Evolutionary conservation across 2,329 filamentous ascomycete genomes (phyloP).

Genomic region (Alternaria viburni): DNA sequence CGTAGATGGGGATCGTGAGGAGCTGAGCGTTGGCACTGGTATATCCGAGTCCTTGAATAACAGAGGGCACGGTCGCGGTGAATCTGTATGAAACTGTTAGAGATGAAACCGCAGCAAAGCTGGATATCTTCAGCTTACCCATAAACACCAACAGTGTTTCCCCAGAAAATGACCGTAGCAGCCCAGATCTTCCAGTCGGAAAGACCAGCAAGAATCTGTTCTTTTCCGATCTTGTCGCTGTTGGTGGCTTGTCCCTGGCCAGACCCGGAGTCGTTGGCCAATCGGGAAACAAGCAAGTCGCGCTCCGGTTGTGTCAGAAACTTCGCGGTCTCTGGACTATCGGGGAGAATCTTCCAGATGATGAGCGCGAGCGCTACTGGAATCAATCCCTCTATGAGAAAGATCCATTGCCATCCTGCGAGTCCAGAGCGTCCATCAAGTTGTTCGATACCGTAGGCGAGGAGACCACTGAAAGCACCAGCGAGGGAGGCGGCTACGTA

Average conservation of each 20-base stretch:
- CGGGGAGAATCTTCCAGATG: slow-evolving; percentile 61
- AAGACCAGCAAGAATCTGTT: slow-evolving; percentile 58
- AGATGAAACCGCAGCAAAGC: background rate
- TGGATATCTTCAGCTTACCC: slow-evolving; percentile 24
- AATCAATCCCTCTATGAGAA: slow-evolving; percentile 38
- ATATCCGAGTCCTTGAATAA: slow-evolving; percentile 52
- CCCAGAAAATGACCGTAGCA: slow-evolving; percentile 48
- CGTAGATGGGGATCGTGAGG: slow-evolving; percentile 52
- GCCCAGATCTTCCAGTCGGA: slow-evolving; percentile 47
- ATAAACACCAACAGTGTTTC: slow-evolving; percentile 46
- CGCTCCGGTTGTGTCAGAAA: slow-evolving; percentile 45
- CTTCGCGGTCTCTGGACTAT: slow-evolving; percentile 53
- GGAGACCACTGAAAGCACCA: slow-evolving; percentile 45
- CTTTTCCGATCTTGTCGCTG: slow-evolving; percentile 56
- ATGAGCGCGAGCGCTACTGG: slow-evolving; percentile 49
- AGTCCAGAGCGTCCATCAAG: slow-evolving; percentile 37
- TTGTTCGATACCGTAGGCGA: slow-evolving; percentile 43
- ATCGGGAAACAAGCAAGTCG: slow-evolving; percentile 39
- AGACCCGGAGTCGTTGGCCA: slow-evolving; percentile 52
- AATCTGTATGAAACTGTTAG: slow-evolving; percentile 33
- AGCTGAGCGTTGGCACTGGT: slow-evolving; percentile 51
- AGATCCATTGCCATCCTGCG: slow-evolving; percentile 46
- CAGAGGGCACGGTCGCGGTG: slow-evolving; percentile 50
- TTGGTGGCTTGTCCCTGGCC: slow-evolving; percentile 55
- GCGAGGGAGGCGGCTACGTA: slow-evolving; percentile 43